Base-by-base conservation (phyloP, 1,284 basidiomycete genomes). In the Meira nashicola region DNA sequence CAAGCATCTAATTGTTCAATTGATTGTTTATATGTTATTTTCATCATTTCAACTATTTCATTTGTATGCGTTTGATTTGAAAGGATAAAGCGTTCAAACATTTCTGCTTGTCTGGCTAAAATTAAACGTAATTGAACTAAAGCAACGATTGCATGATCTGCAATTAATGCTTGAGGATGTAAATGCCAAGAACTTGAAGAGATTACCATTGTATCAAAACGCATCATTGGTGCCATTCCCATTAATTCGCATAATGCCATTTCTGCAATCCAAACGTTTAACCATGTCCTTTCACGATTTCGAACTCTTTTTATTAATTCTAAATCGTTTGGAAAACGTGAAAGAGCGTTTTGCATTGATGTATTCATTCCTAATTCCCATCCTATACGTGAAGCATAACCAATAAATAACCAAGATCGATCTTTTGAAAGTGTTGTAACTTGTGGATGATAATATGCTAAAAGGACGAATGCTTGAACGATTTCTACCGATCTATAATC, bases 391-490 rank as follows among this genome's bases (percentile, higher is more conserved):
- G 39, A n/a, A 37, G 38, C 50, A 19, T 53, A 28, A 3, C 50
- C 50, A 15, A 53, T 41, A 15, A 23, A 41, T 19, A 19, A 19
- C 50, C 50, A 53, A 23, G 50, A 53, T 5, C 28, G 17, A 25
- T 53, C 50, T n/a, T 41, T 4, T 48, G 46, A 48, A 17, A 48
- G 21, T 25, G 6, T 48, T 21, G 21, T 14, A 17, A 39, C 12
- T 23, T 28, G 54, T 11, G 38, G 38, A 55, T 55, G 54, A 37
- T 55, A 55, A 17, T 23, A 9, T n/a, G 54, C 54, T 15, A 55
- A 17, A 37, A 55, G n/a, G 2, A 55, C 41, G 11, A 55, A 47
- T 23, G 54, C 54, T 40, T 55, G 54, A n/a, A 39, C 54, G 17
- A 55, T 33, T 37, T 55, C 54, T 2, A 39, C 44, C 12, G 40